phyloP scores from a whole-genome alignment of 345 rosid species.

The Garcia nutans region DNA sequence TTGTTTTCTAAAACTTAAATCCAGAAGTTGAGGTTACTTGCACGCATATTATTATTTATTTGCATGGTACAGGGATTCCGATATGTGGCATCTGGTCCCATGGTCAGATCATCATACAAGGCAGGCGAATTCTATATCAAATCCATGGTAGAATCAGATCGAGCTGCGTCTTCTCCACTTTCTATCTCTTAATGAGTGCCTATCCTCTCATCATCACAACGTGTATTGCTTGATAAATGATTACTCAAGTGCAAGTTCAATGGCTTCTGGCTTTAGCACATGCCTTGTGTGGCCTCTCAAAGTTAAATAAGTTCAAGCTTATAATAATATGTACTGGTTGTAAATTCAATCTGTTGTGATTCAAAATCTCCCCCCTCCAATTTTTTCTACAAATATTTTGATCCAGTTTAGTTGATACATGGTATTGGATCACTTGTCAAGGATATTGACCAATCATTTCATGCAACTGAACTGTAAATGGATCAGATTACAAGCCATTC shows the following conservation, averaged over 20 bases:
- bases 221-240: constrained; percentile 5
- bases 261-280: constrained; percentile 3
- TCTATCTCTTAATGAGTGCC: constrained; percentile 18
- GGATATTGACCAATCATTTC: neutral
- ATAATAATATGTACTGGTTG: constrained; percentile 18
- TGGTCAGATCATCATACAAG: constrained; percentile 99
- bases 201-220: neutral
- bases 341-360: constrained; percentile 25
- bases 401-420: neutral
- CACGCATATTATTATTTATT: constrained; percentile 7
- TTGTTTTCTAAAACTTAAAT: neutral
- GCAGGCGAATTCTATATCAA: constrained; percentile 98
- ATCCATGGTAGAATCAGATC: constrained; percentile 92
- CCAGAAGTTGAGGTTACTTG: neutral
- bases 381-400: neutral
- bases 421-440: neutral
- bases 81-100: constrained; percentile 96
- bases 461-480: neutral
- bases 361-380: neutral
- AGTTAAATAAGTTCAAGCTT: neutral
- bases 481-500: neutral
- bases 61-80: constrained; percentile 77
- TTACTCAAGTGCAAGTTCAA: neutral
- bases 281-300: neutral
- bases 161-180: constrained; percentile 52